phyloP scores from a whole-genome alignment of 2,329 filamentous ascomycete species.

The Boeremia lycopersici region DNA sequence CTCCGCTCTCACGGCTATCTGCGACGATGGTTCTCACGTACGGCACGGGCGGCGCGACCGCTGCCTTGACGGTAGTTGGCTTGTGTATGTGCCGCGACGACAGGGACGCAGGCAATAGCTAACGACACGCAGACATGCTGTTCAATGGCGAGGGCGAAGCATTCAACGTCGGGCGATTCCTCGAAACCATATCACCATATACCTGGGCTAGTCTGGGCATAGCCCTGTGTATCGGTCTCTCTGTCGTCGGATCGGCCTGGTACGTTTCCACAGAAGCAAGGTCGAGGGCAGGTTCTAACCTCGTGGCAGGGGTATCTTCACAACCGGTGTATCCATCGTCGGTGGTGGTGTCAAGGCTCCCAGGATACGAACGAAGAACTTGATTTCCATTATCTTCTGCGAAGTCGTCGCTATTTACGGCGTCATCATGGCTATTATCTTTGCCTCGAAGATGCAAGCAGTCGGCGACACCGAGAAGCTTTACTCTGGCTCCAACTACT shows the following conservation, averaged over 20 bases:
- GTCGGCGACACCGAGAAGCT: constrained; percentile 70
- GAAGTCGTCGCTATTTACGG: constrained; percentile 99
- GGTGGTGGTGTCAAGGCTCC: constrained; percentile 96
- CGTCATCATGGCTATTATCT: constrained; percentile 99
- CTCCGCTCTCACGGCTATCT: constrained; percentile 21
- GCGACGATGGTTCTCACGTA: constrained; percentile 73
- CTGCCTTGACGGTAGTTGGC: constrained; percentile 74
- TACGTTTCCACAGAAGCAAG: constrained; percentile 53
- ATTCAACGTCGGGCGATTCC: constrained; percentile 95
- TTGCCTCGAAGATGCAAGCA: constrained; percentile 81
- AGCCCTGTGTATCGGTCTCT: constrained; percentile 91
- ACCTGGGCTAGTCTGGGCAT: constrained; percentile 93
- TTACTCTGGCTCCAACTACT: constrained; percentile 81
- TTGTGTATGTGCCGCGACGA: constrained; percentile 66
- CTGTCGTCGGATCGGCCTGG: constrained; percentile 97
- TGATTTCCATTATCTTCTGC: constrained; percentile 99
- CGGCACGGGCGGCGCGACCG: constrained; percentile 69
- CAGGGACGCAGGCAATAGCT: constrained; percentile 36
- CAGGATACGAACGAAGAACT: constrained; percentile 97
- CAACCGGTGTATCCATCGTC: constrained; percentile 95
- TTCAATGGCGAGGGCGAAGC: constrained; percentile 95
- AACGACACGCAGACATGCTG: constrained; percentile 79
- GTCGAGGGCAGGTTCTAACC: constrained; percentile 20
- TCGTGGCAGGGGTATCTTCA: constrained; percentile 87
- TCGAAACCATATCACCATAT: constrained; percentile 92